Conservation (phyloP, 2,329 filamentous ascomycete species). For the Leptographium lundbergii region DNA sequence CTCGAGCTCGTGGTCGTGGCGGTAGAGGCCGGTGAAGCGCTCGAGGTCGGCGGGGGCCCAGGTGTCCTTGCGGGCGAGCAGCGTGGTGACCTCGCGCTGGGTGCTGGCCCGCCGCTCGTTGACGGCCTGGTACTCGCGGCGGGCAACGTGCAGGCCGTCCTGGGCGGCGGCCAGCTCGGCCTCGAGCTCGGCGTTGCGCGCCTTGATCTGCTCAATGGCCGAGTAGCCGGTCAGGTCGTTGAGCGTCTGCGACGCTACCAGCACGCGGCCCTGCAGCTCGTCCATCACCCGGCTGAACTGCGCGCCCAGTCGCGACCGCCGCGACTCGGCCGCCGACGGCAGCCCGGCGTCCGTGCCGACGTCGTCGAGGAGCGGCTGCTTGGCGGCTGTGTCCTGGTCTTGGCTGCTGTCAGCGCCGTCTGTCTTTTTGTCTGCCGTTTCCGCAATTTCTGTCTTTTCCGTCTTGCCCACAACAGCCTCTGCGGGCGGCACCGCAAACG, state of each 20-base stretch:
- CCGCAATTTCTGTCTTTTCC: too few relatives aligned
- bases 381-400: neutral
- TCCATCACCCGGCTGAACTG: slow-evolving; percentile 69
- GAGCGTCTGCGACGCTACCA: slow-evolving; percentile 74
- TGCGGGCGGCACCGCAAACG: too few relatives aligned
- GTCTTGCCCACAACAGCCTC: too few relatives aligned
- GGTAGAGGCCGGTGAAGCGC: slow-evolving; percentile 84
- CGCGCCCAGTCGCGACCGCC: slow-evolving; percentile 28
- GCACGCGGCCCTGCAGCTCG: slow-evolving; percentile 70
- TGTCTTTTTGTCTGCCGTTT: too few relatives aligned
- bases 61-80: slow-evolving; percentile 85
- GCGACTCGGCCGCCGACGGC: slow-evolving; percentile 32
- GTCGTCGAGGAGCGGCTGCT: neutral
- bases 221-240: slow-evolving; percentile 94
- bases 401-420: neutral
- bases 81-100: slow-evolving; percentile 88
- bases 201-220: slow-evolving; percentile 75
- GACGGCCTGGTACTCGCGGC: slow-evolving; percentile 68
- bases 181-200: slow-evolving; percentile 60
- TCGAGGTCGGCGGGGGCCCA: slow-evolving; percentile 84
- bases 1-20: slow-evolving; percentile 87
- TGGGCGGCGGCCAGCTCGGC: slow-evolving; percentile 45
- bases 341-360: slow-evolving; percentile 14
- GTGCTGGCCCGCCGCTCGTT: slow-evolving; percentile 74
- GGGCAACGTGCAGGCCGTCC: slow-evolving; percentile 54